Evolutionary conservation across 2,329 filamentous ascomycete species (phyloP), one percentile per base, ranked within the genome.

Genomic region (Davidsoniella australis): DNA sequence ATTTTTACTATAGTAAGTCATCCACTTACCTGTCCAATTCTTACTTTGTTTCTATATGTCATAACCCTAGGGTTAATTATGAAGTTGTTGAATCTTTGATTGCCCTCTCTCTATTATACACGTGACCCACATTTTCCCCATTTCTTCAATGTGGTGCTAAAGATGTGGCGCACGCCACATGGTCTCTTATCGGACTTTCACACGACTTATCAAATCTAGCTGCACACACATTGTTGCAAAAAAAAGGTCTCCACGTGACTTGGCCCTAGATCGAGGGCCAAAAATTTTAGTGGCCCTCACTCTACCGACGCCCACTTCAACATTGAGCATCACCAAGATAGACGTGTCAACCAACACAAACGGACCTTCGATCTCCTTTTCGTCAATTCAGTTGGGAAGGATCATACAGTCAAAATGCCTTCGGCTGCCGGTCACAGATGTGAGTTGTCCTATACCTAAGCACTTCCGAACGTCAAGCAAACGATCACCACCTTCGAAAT

Each of bases 401-500:
- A 55, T 53, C 45, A 54, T 51, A 55, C 51, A 70, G 70, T 71
- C 80, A 87, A 77, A 69, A 91, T 91, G 84, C 78, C 82, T 82
- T 81, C 83, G 66, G 82, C 85, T 78, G 75, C 81, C 67, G 83
- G 83, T 72, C 82, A 88, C 80, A 79, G 84, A 82, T 75, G 84
- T 89, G 72, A 84, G 84, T 84, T 56, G 20, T 50, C n/a, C 37
- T 23, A 17, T 29, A 26, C 16, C 18, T 3, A 18, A 50, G 18
- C 40, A 36, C 50, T 39, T 41, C 44, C 41, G 41, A 39, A 47
- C 29, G 41, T 48, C 17, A 26, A 50, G 49, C 17, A 18, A 33
- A 41, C 49, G 37, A 24, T 37, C 36, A 41, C 41, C 36, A 23
- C 44, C 12, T 37, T 43, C 20, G 47, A 50, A 47, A 23, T 44